Evolutionary conservation across 1,139 yeast species (phyloP).

Genomic region (Hanseniaspora uvarum): DNA sequence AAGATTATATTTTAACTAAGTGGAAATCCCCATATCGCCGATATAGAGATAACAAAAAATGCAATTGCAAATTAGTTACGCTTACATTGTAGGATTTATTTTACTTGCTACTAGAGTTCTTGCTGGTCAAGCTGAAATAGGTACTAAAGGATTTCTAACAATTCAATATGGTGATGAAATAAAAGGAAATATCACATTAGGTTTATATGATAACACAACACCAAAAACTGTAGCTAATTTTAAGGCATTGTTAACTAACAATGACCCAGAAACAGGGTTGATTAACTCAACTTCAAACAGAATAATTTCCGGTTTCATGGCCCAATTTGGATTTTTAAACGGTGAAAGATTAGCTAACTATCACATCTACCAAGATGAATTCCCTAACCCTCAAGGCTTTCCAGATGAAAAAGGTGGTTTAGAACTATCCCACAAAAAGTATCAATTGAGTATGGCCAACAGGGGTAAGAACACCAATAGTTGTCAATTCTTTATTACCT

Average conservation of each 20-base stretch:
- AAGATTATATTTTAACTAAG: too few species aligned
- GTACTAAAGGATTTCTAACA: conserved; percentile 9
- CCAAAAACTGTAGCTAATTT: conserved; percentile 69
- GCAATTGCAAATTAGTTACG: background rate
- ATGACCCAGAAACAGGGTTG: conserved; percentile 40
- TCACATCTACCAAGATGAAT: conserved; percentile 54
- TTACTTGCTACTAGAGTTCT: background rate
- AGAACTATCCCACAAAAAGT: conserved; percentile 48
- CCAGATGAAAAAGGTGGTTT: conserved; percentile 36
- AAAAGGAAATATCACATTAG: conserved; percentile 58
- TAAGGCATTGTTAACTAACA: conserved; percentile 50
- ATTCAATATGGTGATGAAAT: conserved; percentile 47
- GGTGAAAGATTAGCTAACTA: conserved; percentile 75
- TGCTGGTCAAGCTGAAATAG: background rate
- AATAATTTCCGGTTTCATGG: conserved; percentile 65
- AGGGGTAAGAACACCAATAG: conserved; percentile 74
- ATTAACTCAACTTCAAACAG: conserved; percentile 60
- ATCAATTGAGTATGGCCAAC: conserved; percentile 73
- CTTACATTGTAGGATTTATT: background rate
- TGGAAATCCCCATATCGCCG: too few species aligned
- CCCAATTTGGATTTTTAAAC: conserved; percentile 73
- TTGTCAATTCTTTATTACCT: conserved; percentile 67
- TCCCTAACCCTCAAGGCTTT: conserved; percentile 13
- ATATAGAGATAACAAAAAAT: too few species aligned
- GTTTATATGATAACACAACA: conserved; percentile 61